Evolutionary conservation across 78 protist genomes (phyloP).

Genomic region (Guillardia theta): DNA sequence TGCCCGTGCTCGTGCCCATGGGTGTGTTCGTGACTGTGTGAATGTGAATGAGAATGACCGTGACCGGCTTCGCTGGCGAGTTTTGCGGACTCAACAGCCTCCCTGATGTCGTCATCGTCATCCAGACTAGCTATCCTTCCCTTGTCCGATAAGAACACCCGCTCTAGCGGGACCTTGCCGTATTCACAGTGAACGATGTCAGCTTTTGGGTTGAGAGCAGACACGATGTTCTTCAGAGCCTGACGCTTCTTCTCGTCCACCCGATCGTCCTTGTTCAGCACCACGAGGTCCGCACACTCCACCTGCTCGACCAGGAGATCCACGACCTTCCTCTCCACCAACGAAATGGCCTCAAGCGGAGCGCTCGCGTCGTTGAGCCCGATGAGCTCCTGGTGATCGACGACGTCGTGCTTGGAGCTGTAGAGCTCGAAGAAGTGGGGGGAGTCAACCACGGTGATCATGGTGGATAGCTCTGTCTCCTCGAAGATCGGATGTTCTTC

Average conservation of each 20-base stretch:
- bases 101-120: not conserved
- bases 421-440: constrained; percentile 14
- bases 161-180: constrained; percentile 4
- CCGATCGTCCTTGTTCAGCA: not conserved
- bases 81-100: not conserved
- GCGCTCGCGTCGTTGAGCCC: not conserved
- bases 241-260: not conserved
- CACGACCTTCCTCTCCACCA: not conserved
- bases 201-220: not conserved
- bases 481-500: not conserved
- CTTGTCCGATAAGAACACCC: not conserved
- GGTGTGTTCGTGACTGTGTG: not conserved
- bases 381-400: not conserved
- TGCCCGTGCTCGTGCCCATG: constrained; percentile 14
- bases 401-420: not conserved
- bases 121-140: not conserved
- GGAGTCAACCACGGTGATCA: constrained; percentile 16
- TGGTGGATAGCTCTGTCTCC: not conserved
- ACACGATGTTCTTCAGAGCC: not conserved
- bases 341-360: not conserved
- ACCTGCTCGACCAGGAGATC: not conserved
- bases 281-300: constrained; percentile 16
- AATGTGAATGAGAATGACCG: not conserved
- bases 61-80: not conserved
- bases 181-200: not conserved